phyloP scores from a whole-genome alignment of 1,139 yeast species.

The Zygotorulaspora mrakii region DNA sequence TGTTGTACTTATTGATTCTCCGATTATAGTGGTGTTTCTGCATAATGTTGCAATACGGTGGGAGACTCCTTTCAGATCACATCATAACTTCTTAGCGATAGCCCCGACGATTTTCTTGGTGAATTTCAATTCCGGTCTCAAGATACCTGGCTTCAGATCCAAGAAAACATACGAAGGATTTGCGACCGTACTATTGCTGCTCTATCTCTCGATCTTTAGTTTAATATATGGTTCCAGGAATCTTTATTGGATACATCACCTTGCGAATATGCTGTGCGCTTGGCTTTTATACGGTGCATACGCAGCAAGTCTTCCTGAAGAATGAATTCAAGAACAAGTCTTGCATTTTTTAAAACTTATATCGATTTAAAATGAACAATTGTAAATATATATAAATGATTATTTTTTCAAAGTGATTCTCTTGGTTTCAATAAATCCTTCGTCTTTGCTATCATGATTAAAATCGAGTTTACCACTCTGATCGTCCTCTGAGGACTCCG shows the following conservation, averaged over 20 bases:
- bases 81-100: conserved; percentile 66
- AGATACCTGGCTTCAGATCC: conserved; percentile 27
- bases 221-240: conserved; percentile 65
- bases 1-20: conserved; percentile 65
- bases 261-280: conserved; percentile 54
- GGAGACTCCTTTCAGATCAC: conserved; percentile 74
- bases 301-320: too few species aligned
- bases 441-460: conserved; percentile 13
- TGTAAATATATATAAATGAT: background rate
- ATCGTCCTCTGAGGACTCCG: too few species aligned
- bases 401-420: conserved; percentile 11
- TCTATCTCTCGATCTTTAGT: conserved; percentile 52
- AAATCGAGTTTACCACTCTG: conserved; percentile 10
- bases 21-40: conserved; percentile 63
- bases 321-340: background rate
- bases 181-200: conserved; percentile 37
- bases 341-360: too few species aligned
- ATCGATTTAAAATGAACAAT: too few species aligned
- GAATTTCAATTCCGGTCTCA: conserved; percentile 40
- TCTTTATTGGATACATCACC: conserved; percentile 66
- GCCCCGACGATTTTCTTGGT: conserved; percentile 56
- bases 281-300: conserved; percentile 38
- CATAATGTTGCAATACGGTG: conserved; percentile 67
- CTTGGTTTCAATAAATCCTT: conserved; percentile 16
- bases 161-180: conserved; percentile 28